Evolutionary conservation across 352 stramenopile genomes (phyloP), one percentile per base, ranked within the genome.

Genomic region (Phytophthora quininea): DNA sequence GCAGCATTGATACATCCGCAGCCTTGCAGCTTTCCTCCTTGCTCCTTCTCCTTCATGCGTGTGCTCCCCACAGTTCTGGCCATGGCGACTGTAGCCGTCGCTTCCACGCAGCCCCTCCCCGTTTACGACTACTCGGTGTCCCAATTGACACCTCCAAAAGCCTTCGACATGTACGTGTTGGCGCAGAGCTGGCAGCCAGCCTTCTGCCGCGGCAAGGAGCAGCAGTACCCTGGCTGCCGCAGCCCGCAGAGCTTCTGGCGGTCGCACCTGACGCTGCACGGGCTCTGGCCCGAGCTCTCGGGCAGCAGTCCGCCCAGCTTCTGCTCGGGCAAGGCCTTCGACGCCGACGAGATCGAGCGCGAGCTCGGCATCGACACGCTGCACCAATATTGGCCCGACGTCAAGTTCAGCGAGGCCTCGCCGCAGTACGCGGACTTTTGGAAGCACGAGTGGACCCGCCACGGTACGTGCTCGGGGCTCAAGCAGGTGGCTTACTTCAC

Each of bases 371-470:
- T 94, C 40, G 82, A 89, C 46, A 76, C 70, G 35, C 76, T 97
- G 45, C 76, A 89, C 37, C 54, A 91, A 62, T 94, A 79, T 61
- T 97, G 91, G 91, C 91, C 91, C 15, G 84, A 97, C 68, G 90
- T 97, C 68, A 96, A 97, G 70, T 78, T 77, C 67, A 60, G 46
- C 52, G 69, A 77, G 42, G 47, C 55, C 10, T 86, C 79, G 12
- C 70, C 73, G 1, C 54, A 80, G 70, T 96, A 90, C 77, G 74
- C 71, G 27, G 78, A 90, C 38, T 98, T 95, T 63, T 98, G 93
- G 93, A 80, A 88, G 58, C 95, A 98, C 71, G 95, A 98, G 70
- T 98, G 95, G 95, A 89, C 70, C 24, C 94, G 96, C 52, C 95
- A 98, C 67, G 95, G 95, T 32, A 98, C 95, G 48, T 98, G 95